A percentile compares a stretch with the other conserved stretches of the same genome.
phyloP scores from a whole-genome alignment of 2,329 filamentous ascomycete species.

The Exophiala alcalophila region DNA sequence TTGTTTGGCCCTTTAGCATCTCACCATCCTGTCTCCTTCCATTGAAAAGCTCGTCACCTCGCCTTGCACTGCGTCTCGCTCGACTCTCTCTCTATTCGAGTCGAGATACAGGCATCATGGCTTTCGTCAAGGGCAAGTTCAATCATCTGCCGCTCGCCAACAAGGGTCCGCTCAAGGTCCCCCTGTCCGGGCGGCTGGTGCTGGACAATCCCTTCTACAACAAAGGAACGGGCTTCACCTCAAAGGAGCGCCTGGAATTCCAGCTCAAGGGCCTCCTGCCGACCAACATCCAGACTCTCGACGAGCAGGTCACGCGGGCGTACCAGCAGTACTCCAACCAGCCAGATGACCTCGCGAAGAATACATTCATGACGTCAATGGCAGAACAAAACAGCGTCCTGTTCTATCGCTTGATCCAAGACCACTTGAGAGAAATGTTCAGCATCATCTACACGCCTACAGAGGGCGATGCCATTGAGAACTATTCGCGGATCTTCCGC shows the following conservation, averaged over 20 bases:
- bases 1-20: no score
- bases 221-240: conserved; percentile 76
- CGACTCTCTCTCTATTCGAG: no score
- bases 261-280: conserved; percentile 72
- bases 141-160: conserved; percentile 35
- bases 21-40: no score
- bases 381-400: conserved; percentile 83
- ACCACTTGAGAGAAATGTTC: conserved; percentile 84
- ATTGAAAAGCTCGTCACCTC: no score
- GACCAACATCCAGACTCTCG: conserved; percentile 67
- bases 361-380: conserved; percentile 81
- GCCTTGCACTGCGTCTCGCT: no score
- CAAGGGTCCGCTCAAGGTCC: conserved; percentile 34
- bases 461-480: conserved; percentile 75
- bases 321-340: conserved; percentile 71
- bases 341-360: conserved; percentile 69
- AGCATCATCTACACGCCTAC: conserved; percentile 88
- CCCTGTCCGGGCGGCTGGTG: conserved; percentile 49
- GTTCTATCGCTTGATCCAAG: conserved; percentile 70
- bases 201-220: conserved; percentile 70
- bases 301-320: conserved; percentile 72
- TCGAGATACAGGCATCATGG: no score
- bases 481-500: conserved; percentile 75
- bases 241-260: conserved; percentile 66
- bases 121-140: conserved; percentile 27